Base-by-base conservation (phyloP, 1,284 basidiomycete species). In the Pulveroboletus sp. region DNA sequence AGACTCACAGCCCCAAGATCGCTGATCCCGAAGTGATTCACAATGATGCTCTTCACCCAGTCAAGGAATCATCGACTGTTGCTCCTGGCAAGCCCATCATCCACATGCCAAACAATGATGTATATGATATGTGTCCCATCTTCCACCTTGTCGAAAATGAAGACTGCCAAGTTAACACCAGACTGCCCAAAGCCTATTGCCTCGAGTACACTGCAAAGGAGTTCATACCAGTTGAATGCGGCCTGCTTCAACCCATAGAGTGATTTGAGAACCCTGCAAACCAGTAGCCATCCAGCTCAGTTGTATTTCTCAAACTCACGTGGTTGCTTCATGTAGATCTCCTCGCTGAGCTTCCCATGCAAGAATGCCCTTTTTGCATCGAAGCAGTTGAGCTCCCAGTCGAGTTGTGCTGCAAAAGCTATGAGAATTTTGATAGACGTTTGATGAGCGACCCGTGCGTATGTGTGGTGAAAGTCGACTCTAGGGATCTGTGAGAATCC, bases 341-440 rank as follows among this genome's bases (percentile, higher is more conserved):
- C 32, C 35, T 64, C 55, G 0, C 45, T 53, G 0, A 65, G 39
- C 1, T 54, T 53, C 0, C 63, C 53, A 17, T 56, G 48, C 0
- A 64, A 17, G 4, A 64, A 64, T 0, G 48, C 52, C 0, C 36
- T 1, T 10, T 62, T 64, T 1, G 46, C 54, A 35, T 64, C 32
- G 1, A 65, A 63, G 3, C 48, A 54, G 17, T 66, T 29, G 0
- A 70, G 32, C 1, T 62, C 57, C 62, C 65, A 68, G 39, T 66
- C 52, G 0, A 26, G 24, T 12, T 7, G 8, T 6, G 37, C 36
- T 15, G 36, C 36, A 2, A 37, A 3, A 15, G 15, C 7, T 3
- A 37, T 13, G 7, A 37, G 36, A 6, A 37, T 7, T 15, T 37
- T 37, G 36, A 37, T 37, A 3, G 15, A 37, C 3, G 36, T 13